A percentile compares a stretch with the other conserved stretches of the same genome.
phyloP scores from a whole-genome alignment of 768 basidiomycete genomes.

The Scleroderma bovista region DNA sequence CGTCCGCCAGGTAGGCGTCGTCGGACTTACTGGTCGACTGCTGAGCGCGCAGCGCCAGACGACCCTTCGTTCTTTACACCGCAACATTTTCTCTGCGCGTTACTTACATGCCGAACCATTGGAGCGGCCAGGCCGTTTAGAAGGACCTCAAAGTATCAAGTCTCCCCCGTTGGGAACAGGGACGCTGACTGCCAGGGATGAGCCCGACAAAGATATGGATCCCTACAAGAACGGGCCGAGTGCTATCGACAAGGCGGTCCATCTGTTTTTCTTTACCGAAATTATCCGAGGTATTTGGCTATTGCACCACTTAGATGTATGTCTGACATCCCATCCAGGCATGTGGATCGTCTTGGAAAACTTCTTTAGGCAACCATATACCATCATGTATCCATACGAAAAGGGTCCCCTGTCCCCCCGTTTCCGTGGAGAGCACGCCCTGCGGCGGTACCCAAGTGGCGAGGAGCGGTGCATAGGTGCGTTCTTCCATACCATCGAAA shows the following conservation, averaged over 20 bases:
- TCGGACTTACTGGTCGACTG: constrained; percentile 49
- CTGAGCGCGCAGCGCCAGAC: constrained; percentile 19
- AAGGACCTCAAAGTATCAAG: constrained; percentile 22
- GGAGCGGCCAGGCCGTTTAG: constrained; percentile 11
- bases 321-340: constrained; percentile 43
- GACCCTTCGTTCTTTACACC: constrained; percentile 33
- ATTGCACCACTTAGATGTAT: constrained; percentile 1
- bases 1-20: constrained; percentile 45
- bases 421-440: constrained; percentile 97
- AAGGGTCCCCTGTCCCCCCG: constrained; percentile 97
- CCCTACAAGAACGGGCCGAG: constrained; percentile 77
- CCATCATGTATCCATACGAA: constrained; percentile 97
- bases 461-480: constrained; percentile 98
- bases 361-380: constrained; percentile 93
- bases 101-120: constrained; percentile 18
- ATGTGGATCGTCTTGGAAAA: constrained; percentile 97
- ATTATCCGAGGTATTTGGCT: constrained; percentile 80
- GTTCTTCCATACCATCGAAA: constrained; percentile 23
- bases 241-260: constrained; percentile 93
- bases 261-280: constrained; percentile 98
- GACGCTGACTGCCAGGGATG: constrained; percentile 31
- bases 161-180: constrained; percentile 31
- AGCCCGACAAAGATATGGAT: constrained; percentile 51
- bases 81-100: constrained; percentile 29
- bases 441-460: constrained; percentile 93